Conservation (phyloP, 2,329 filamentous ascomycete species). For the Beauveria australis region DNA sequence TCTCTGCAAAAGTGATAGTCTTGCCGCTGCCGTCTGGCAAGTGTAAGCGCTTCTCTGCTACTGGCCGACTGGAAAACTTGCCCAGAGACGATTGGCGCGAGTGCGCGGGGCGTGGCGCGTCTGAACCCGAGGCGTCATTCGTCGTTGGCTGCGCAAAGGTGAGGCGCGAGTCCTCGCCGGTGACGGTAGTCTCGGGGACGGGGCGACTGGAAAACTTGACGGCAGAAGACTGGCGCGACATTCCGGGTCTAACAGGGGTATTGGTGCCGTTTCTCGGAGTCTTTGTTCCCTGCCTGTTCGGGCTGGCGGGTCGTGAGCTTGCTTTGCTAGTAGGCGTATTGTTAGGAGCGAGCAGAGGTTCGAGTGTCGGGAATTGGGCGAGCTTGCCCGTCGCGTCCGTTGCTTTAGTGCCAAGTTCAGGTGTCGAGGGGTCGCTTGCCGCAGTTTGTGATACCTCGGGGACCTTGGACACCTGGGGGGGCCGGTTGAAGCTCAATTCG, state of each 20-base stretch:
- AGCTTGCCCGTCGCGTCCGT: not conserved
- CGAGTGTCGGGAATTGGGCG: not conserved
- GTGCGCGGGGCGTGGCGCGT: conserved; percentile 23
- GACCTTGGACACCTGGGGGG: not conserved
- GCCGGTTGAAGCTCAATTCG: not conserved
- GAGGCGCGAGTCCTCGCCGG: conserved; percentile 53
- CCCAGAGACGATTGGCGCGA: conserved; percentile 41
- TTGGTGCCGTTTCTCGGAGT: not conserved
- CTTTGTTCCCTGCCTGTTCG: conserved; percentile 15
- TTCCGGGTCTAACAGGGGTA: conserved; percentile 32
- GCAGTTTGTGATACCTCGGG: conserved; percentile 11
- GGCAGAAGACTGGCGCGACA: conserved; percentile 44
- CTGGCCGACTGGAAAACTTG: conserved; percentile 54
- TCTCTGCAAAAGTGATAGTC: conserved; percentile 55
- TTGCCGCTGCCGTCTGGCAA: conserved; percentile 35
- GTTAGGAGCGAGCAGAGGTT: not conserved
- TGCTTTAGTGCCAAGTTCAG: not conserved
- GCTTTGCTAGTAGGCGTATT: not conserved
- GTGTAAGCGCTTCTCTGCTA: conserved; percentile 52
- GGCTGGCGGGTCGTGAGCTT: conserved; percentile 19
- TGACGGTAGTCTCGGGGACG: conserved; percentile 61
- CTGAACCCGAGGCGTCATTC: conserved; percentile 9
- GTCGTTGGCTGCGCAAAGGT: conserved; percentile 52
- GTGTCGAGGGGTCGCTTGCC: not conserved
- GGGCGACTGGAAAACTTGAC: conserved; percentile 64